Evolutionary conservation across 2,329 filamentous ascomycete species (phyloP).

Genomic region (Ceratocystis albifundus): DNA sequence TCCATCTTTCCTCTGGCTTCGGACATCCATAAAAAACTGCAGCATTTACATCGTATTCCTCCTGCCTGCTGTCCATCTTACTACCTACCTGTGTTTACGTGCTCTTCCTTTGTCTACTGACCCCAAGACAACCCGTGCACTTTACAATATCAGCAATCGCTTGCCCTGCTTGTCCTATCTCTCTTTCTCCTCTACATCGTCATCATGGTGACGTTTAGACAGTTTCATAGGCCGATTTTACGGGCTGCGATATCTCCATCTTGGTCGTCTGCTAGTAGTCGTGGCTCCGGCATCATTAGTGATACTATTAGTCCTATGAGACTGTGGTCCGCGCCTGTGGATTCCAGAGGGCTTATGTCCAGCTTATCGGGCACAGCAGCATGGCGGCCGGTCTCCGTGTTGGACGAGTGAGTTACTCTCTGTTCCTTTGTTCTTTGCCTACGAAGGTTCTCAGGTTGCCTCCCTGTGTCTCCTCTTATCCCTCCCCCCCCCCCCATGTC

Average conservation of each 20-base stretch:
- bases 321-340: background rate
- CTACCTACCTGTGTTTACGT: background rate
- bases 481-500: background rate
- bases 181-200: background rate
- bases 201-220: constrained; percentile 2
- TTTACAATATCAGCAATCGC: background rate
- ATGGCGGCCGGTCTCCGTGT: constrained; percentile 52
- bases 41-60: no score
- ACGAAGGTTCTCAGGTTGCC: background rate
- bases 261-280: background rate
- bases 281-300: background rate
- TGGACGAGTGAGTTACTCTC: constrained; percentile 47
- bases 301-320: background rate
- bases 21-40: no score
- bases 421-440: background rate
- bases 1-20: no score
- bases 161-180: background rate
- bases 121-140: background rate
- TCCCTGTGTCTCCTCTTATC: constrained; percentile 4
- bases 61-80: background rate
- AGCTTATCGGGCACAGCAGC: constrained; percentile 30
- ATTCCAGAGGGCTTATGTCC: background rate
- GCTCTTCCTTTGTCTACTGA: background rate
- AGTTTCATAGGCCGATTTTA: background rate
- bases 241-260: background rate